These are phyloP conservation scores for Aspergillus awamori DNA, from an alignment of 2,329 filamentous ascomycete genomes.

Conservation along the genomic window DNA sequence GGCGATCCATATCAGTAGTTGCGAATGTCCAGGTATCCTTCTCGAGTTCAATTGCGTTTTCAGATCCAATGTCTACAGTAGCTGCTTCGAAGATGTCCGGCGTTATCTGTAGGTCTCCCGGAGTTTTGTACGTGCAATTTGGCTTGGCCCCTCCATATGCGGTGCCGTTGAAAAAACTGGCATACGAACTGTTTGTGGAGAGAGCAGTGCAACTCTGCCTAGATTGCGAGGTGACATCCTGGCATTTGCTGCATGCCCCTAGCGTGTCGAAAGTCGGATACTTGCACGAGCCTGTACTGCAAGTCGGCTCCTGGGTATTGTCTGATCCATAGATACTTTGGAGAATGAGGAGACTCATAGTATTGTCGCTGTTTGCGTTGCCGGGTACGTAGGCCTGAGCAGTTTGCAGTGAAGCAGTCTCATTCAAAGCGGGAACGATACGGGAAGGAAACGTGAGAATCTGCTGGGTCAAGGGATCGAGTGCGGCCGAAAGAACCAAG, in stretches of 20 bases:
- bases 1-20: not conserved
- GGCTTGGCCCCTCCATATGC: not conserved
- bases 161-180: not conserved
- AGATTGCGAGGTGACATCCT: constrained; percentile 17
- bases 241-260: constrained; percentile 22
- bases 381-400: not conserved
- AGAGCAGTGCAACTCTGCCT: constrained; percentile 12
- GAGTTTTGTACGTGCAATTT: constrained; percentile 13
- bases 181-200: not conserved
- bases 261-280: constrained; percentile 20
- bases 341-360: not conserved
- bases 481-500: constrained; percentile 18
- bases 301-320: constrained; percentile 10
- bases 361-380: not conserved
- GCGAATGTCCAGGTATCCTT: not conserved
- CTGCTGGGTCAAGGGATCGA: constrained; percentile 21
- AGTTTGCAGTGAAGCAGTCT: constrained; percentile 13
- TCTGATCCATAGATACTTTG: not conserved
- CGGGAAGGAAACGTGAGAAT: constrained; percentile 17
- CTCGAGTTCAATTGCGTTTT: not conserved
- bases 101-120: not conserved
- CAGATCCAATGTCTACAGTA: not conserved
- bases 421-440: constrained; percentile 5
- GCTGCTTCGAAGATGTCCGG: not conserved
- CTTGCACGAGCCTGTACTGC: constrained; percentile 11